Percentiles rank a stretch among this genome's conserved stretches.
Evolutionary conservation across 345 rosid species (phyloP).

Genomic region (Arabis alpina): DNA sequence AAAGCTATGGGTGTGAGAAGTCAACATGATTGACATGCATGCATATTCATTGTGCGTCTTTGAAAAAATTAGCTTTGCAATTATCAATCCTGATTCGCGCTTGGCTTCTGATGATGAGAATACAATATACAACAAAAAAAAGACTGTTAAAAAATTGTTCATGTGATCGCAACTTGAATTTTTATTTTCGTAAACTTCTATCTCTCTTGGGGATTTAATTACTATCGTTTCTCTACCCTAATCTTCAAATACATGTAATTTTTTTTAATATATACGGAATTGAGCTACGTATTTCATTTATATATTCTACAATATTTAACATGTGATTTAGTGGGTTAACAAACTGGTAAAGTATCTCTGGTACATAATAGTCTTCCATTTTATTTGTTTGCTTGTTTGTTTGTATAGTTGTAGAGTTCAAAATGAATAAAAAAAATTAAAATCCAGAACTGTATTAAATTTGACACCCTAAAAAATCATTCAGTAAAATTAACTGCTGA

Average conservation of each 20-base stretch:
- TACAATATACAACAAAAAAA: background rate
- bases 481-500: background rate
- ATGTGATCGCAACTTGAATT: background rate
- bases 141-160: background rate
- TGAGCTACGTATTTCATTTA: background rate
- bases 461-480: background rate
- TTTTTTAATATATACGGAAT: background rate
- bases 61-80: slow-evolving; percentile 9
- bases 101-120: slow-evolving; percentile 13
- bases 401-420: slow-evolving; percentile 3
- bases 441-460: too few relatives aligned
- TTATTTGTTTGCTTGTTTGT: background rate
- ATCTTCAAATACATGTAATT: background rate
- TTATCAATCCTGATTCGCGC: background rate
- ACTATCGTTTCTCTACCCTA: background rate
- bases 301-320: background rate
- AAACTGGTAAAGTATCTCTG: background rate
- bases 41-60: slow-evolving; percentile 35
- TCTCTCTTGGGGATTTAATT: background rate
- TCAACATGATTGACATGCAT: slow-evolving; percentile 51
- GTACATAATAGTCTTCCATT: slow-evolving; percentile 5
- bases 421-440: background rate
- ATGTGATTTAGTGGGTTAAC: background rate
- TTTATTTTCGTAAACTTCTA: slow-evolving; percentile 1
- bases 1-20: slow-evolving; percentile 41